Evolutionary conservation across 345 rosid species (phyloP), one percentile per base, ranked within the genome.

Genomic region (Euphorbia tirucalli): DNA sequence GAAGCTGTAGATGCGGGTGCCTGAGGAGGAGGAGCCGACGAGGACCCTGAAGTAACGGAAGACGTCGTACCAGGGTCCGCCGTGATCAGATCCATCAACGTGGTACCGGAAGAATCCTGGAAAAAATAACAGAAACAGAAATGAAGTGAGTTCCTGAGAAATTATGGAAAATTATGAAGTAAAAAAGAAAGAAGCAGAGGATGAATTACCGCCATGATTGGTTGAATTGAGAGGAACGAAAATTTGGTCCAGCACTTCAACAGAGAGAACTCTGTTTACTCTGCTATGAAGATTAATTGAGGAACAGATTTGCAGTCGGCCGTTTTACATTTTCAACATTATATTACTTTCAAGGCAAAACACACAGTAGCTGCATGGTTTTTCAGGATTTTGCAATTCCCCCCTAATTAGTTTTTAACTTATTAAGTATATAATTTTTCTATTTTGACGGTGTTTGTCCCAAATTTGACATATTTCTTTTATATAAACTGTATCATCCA

Each of bases 1-100:
- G 83, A 52, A 1, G 83, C 69, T 27, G 84, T 31, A 32, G 83
- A 31, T 9, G 86, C 21, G 0, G 91, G 60, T 5, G 87, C 52
- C 30, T 85, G 70, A 0, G 85, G 61, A 10, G 89, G 65, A 14
- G 92, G 69, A 0, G 75, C 31, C 1, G 85, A 57, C 55, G 89
- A 43, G 27, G 90, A 72, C 44, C 85, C 83, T 28, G 86, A 79
- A 4, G 86, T 41, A 30, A 69, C 13, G 31, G 74, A 41, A 21
- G 76, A 18, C 43, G 62, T 28, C 28, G 35, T 28, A 14, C 77
- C 75, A 8, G 99, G 97, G 75, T 95, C 99, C 25, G 98, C 92
- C 74, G 98, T 85, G 59, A 95, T 95, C 84, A 92, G 93, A 92
- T 95, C 99, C 99, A 95, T 95, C 72, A 95, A 86, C 67, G 99